phyloP scores from a whole-genome alignment of 2,329 filamentous ascomycete species.

The Penicillium nordicum region DNA sequence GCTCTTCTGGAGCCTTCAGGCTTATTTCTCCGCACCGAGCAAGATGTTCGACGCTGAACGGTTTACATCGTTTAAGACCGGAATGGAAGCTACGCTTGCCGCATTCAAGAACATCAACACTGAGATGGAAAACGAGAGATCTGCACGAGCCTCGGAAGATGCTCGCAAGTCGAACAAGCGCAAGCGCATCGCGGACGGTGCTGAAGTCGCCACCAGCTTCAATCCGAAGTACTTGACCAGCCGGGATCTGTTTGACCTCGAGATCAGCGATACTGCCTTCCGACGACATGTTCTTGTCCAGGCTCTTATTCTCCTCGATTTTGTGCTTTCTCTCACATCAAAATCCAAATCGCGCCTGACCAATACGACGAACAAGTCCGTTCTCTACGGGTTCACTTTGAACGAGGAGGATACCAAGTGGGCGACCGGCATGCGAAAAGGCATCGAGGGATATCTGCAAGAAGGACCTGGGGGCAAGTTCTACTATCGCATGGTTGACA shows the following conservation, averaged over 20 bases:
- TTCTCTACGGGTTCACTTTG: slow-evolving; percentile 76
- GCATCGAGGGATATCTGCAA: slow-evolving; percentile 79
- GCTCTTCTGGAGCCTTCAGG: slow-evolving; percentile 89
- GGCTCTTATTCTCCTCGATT: slow-evolving; percentile 89
- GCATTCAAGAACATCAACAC: slow-evolving; percentile 71
- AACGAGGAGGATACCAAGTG: slow-evolving; percentile 86
- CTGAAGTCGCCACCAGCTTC: slow-evolving; percentile 69
- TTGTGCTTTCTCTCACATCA: slow-evolving; percentile 83
- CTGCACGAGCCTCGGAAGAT: slow-evolving; percentile 59
- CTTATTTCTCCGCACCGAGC: slow-evolving; percentile 86
- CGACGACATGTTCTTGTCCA: slow-evolving; percentile 92
- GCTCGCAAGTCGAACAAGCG: slow-evolving; percentile 65
- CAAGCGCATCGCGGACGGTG: slow-evolving; percentile 61
- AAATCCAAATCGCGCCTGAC: slow-evolving; percentile 76
- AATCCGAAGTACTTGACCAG: slow-evolving; percentile 99
- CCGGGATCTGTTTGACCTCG: slow-evolving; percentile 89
- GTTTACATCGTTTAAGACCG: slow-evolving; percentile 63
- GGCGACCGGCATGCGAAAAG: slow-evolving; percentile 72
- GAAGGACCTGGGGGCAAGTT: slow-evolving; percentile 80
- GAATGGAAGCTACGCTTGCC: slow-evolving; percentile 60
- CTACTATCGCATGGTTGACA: slow-evolving; percentile 95
- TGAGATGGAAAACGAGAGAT: slow-evolving; percentile 64
- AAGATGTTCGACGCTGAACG: slow-evolving; percentile 69
- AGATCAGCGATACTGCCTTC: slow-evolving; percentile 93
- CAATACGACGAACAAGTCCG: slow-evolving; percentile 75